Percentiles rank a stretch among this genome's conserved stretches.
These are phyloP conservation scores for Grosmannia penicillata DNA, from an alignment of 2,329 filamentous ascomycete genomes.

Conservation along the genomic window DNA sequence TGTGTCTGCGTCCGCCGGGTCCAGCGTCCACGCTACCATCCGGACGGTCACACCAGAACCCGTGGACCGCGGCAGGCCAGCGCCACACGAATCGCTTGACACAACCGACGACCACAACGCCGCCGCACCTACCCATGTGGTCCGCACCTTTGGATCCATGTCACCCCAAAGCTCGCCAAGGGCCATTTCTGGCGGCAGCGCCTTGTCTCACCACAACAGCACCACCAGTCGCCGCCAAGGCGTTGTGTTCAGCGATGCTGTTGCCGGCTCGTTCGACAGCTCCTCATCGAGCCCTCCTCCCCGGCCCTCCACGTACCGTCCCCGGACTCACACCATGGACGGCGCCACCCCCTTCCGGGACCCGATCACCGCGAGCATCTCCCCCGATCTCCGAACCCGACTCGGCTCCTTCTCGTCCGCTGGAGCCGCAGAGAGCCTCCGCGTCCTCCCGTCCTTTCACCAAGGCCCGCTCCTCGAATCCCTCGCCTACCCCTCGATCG, in stretches of 20 bases:
- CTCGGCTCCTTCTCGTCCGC: constrained; percentile 58
- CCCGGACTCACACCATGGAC: constrained; percentile 45
- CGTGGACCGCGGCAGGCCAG: constrained; percentile 16
- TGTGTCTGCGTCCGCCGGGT: too few relatives aligned
- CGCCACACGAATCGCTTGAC: constrained; percentile 14
- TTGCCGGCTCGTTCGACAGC: constrained; percentile 34
- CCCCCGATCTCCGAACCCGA: constrained; percentile 40
- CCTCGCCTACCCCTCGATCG: constrained; percentile 23
- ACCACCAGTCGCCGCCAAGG: constrained; percentile 32
- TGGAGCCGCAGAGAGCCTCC: constrained; percentile 31
- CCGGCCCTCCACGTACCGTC: constrained; percentile 25
- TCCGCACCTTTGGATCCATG: constrained; percentile 19
- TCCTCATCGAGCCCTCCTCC: constrained; percentile 25
- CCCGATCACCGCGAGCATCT: constrained; percentile 22
- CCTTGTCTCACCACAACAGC: constrained; percentile 14
- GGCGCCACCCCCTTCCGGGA: constrained; percentile 29
- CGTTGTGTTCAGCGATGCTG: constrained; percentile 44
- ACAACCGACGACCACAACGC: constrained; percentile 5
- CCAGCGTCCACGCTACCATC: constrained; percentile 29
- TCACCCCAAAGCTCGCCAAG: constrained; percentile 33
- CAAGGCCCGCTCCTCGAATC: constrained; percentile 26
- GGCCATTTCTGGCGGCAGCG: constrained; percentile 28
- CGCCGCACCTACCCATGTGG: constrained; percentile 8
- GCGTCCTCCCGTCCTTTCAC: constrained; percentile 21
- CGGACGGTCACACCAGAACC: constrained; percentile 54